phyloP scores from a whole-genome alignment of 2,329 filamentous ascomycete species.

The Nectriaceae sp. region DNA sequence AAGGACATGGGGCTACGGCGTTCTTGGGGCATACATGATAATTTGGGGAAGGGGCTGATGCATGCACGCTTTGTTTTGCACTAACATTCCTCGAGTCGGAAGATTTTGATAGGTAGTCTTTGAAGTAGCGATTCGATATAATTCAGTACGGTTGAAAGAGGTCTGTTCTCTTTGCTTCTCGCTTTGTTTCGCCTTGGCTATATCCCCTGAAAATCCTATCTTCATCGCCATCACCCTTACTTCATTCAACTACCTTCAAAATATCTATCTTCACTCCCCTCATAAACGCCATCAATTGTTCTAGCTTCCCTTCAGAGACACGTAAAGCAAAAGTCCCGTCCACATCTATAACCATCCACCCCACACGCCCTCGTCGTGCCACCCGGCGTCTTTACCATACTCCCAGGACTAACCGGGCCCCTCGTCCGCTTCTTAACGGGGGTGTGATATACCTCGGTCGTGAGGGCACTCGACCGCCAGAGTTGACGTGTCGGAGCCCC shows the following conservation, averaged over 20 bases:
- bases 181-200: no score
- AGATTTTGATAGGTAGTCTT: conserved; percentile 21
- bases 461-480: conserved; percentile 31
- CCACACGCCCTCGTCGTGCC: conserved; percentile 55
- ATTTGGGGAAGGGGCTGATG: conserved; percentile 21
- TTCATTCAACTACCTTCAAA: neutral
- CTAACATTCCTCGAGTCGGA: conserved; percentile 11
- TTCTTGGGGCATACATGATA: conserved; percentile 18
- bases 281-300: neutral
- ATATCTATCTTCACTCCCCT: neutral
- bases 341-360: conserved; percentile 56
- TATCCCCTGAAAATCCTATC: no score
- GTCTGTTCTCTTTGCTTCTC: no score
- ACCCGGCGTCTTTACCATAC: conserved; percentile 46
- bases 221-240: no score
- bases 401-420: conserved; percentile 22
- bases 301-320: conserved; percentile 50
- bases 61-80: conserved; percentile 1
- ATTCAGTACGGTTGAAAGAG: conserved; percentile 22
- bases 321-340: conserved; percentile 60
- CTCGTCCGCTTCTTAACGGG: conserved; percentile 24
- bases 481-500: conserved; percentile 24
- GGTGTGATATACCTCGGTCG: conserved; percentile 30
- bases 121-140: conserved; percentile 28
- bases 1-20: conserved; percentile 26